These are phyloP conservation scores for Penicillium antarcticum DNA, from an alignment of 495 filamentous ascomycete genomes.

Conservation along the genomic window DNA sequence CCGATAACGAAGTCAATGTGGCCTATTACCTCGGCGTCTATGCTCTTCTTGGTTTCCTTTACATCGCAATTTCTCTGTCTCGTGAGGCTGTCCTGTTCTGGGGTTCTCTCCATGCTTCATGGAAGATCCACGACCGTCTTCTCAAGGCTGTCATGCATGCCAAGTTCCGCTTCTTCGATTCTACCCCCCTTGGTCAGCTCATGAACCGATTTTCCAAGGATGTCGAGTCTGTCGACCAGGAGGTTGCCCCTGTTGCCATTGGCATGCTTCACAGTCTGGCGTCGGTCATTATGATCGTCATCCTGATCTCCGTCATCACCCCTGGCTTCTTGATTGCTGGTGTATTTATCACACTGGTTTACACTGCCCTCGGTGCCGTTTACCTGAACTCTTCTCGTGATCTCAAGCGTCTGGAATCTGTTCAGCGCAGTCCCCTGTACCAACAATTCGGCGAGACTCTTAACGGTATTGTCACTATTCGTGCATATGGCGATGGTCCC, in stretches of 20 bases:
- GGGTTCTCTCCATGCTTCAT: constrained; percentile 86
- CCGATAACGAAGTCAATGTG: constrained; percentile 62
- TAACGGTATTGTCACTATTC: constrained; percentile 93
- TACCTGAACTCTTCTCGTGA: constrained; percentile 91
- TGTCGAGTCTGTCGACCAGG: constrained; percentile 91
- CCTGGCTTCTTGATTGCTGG: constrained; percentile 88
- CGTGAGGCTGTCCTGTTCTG: constrained; percentile 88
- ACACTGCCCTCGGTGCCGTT: constrained; percentile 77
- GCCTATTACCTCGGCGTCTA: constrained; percentile 82
- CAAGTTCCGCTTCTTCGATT: constrained; percentile 96
- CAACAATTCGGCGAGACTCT: constrained; percentile 98
- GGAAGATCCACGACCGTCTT: constrained; percentile 75
- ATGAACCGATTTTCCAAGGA: constrained; percentile 99
- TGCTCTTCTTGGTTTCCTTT: constrained; percentile 70
- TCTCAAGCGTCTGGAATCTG: constrained; percentile 91
- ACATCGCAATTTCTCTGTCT: constrained; percentile 69
- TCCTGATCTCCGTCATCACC: constrained; percentile 88
- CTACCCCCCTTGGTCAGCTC: constrained; percentile 90
- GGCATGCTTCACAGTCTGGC: constrained; percentile 65
- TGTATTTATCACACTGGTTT: constrained; percentile 79
- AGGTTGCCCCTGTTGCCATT: constrained; percentile 87
- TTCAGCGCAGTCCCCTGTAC: constrained; percentile 91
- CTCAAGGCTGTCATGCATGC: constrained; percentile 80
- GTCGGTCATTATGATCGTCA: constrained; percentile 81
- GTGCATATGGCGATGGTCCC: constrained; percentile 91